Base-by-base conservation (phyloP, 1,139 yeast genomes). In the Candida tropicalis region DNA sequence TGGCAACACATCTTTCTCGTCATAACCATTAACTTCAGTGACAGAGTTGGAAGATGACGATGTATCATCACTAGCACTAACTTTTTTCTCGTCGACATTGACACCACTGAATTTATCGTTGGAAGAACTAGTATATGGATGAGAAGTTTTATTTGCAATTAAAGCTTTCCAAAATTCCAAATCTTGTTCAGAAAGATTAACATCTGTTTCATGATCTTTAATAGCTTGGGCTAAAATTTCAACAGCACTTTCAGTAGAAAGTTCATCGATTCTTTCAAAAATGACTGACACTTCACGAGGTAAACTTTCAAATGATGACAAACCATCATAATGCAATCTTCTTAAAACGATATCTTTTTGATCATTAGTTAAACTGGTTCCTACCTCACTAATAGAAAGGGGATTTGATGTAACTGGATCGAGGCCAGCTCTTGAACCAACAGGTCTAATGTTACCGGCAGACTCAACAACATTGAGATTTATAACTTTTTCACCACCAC, bases 261-360 rank as follows among this genome's bases (percentile, higher is more conserved):
- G 42, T 16, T 42, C 38, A 45, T 59, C 62, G 26, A 64, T 57
- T 41, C 64, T 62, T 44, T 63, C 67, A 42, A 66, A 52, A 60
- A 65, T 59, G 44, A 63, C 59, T 2, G 62, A 43, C 5, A 59
- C 68, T 5, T 50, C 45, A 9, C 55, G 49, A 1, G 69, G 70
- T 33, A 65, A 53, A 29, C 62, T 56, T n/a, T 64, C 66, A 38
- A 59, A 55, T 16, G 53, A 39, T 3, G 48, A 39, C 48, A 64
- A 62, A 23, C 63, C 62, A 24, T 59, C 66, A 38, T 52, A 58
- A 45, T 58, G 58, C 40, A 66, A 55, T 40, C 68, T 55, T 38
- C 46, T 57, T 46, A 66, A 58, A 20, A 66, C 56, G 38, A 56
- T 49, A 23, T 44, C 50, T 42, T 66, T 66, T 45, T 67, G 69